Base-by-base conservation (phyloP, 768 basidiomycete genomes). In the Rhodosporidiobolus odoratus region DNA sequence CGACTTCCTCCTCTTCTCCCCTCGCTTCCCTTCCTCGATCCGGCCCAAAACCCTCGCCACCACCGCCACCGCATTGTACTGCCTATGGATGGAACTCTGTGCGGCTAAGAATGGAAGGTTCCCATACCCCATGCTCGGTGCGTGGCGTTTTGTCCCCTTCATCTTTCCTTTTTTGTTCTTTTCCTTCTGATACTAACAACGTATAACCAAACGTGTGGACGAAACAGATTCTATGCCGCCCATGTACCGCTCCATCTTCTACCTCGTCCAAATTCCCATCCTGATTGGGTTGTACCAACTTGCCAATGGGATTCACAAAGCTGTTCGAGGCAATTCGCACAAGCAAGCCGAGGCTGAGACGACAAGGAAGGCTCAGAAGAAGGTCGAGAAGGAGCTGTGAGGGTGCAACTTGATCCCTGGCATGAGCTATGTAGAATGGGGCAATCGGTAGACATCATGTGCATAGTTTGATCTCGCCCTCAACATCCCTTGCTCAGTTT, bases 1-100 rank as follows among this genome's bases (percentile, higher is more conserved):
- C 65, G 75, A 76, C 71, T 76, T 76, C 48, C 72, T 76, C 50
- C 32, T 54, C 61, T 74, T 73, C 62, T 68, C 66, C 15, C 75
- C 75, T n/a, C 71, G 67, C 4, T 73, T 73, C 63, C 67, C 73
- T 9, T 53, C 41, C n/a, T 37, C 47, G 4, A 71, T 71, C 19
- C 59, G 59, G n/a, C 75, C 75, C 0, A 10, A 62, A 21, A 21
- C 65, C 15, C 63, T 76, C 16, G 65, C 67, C 10, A 34, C 61
- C 8, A 3, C 27, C 35, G 64, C 64, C 3, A 53, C 57, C 8
- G 21, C 40, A 2, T 45, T 54, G 0, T 76, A 76, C 66, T 38
- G 61, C 12, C 16, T 47, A 0, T 76, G 76, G 76, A 75, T 76
- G 71, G 76, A 76, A 61, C 48, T 50, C 37, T 43, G 53, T 37